A percentile compares a stretch with the other conserved stretches of the same genome.
Conservation (phyloP, 2,329 filamentous ascomycete species). For the Aspergillaceae sp. region DNA sequence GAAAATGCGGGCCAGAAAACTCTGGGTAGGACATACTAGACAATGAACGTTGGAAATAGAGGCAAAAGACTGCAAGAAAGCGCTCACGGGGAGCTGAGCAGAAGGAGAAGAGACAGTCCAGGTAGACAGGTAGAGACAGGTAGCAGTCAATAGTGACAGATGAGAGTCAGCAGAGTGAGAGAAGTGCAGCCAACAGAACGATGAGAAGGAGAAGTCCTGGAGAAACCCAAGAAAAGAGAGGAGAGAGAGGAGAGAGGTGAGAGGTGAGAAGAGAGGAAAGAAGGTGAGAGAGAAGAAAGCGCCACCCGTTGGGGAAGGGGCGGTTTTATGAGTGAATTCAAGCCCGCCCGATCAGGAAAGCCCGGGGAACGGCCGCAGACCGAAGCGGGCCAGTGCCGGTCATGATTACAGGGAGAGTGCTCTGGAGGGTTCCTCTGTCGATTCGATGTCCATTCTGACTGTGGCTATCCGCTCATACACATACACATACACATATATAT, state of each 20-base stretch:
- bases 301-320: conserved; percentile 3
- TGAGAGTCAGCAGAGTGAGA: too few species aligned
- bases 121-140: too few species aligned
- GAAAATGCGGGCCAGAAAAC: too few species aligned
- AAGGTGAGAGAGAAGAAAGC: conserved; percentile 1
- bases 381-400: neutral
- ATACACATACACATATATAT: too few species aligned
- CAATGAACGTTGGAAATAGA: neutral
- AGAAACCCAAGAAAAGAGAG: neutral
- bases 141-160: too few species aligned
- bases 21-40: too few species aligned
- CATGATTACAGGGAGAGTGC: neutral
- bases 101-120: too few species aligned
- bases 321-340: neutral
- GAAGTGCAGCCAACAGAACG: too few species aligned
- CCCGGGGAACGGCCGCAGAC: conserved; percentile 2
- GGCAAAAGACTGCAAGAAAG: neutral
- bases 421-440: neutral
- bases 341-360: conserved; percentile 7
- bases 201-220: too few species aligned
- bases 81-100: neutral
- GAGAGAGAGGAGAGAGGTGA: conserved; percentile 2
- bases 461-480: neutral
- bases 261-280: conserved; percentile 2
- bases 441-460: too few species aligned